These are phyloP conservation scores for Xylaria digitata DNA, from an alignment of 2,329 filamentous ascomycete genomes.

Conservation along the genomic window DNA sequence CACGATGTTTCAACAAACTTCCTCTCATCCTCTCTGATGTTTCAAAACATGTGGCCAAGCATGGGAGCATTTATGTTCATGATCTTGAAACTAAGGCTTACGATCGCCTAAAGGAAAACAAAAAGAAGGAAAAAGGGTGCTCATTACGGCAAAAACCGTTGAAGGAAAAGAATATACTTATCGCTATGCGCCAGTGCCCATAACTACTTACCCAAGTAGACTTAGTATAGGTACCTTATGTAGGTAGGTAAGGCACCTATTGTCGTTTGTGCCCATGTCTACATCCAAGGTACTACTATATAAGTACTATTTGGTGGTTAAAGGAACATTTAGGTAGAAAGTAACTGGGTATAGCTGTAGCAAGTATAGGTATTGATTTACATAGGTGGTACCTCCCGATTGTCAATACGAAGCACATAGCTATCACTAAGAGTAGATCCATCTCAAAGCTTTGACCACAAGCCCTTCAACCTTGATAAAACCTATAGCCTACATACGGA, in stretches of 20 bases:
- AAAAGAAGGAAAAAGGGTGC: not conserved
- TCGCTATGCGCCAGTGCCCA: too few species aligned
- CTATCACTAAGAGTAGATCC: slow-evolving; percentile 10
- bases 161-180: too few species aligned
- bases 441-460: not conserved
- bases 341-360: not conserved
- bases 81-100: slow-evolving; percentile 18
- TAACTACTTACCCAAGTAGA: too few species aligned
- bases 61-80: slow-evolving; percentile 5
- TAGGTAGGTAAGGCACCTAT: too few species aligned
- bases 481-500: too few species aligned
- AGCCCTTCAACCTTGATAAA: not conserved
- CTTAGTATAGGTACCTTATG: too few species aligned
- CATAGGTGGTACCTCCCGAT: slow-evolving; percentile 6
- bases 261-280: too few species aligned
- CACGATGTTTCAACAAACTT: slow-evolving; percentile 28
- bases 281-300: too few species aligned
- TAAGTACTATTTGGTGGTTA: too few species aligned
- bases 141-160: too few species aligned
- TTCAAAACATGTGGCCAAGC: slow-evolving; percentile 29
- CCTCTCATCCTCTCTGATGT: slow-evolving; percentile 26
- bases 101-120: not conserved
- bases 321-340: too few species aligned
- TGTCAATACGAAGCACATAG: not conserved
- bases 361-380: too few species aligned